Conservation (phyloP, 805 yeast genomes). For the Starmerella bombicola region DNA sequence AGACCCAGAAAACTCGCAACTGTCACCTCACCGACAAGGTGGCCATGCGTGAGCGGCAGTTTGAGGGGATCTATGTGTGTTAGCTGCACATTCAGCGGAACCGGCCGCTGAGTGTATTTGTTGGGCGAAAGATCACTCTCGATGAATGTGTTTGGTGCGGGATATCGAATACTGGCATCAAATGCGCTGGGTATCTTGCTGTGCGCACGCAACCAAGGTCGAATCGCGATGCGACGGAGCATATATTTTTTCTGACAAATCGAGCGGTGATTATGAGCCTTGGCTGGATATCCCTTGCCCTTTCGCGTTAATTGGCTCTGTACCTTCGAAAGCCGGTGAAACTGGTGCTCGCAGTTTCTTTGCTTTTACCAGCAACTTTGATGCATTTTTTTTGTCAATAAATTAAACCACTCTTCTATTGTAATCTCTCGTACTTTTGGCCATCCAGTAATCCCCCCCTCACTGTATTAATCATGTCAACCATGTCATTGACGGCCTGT, state of each 20-base stretch:
- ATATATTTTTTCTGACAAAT: slow-evolving; percentile 1
- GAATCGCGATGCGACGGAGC: slow-evolving; percentile 4
- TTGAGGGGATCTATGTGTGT: slow-evolving; percentile 70
- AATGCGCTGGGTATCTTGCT: not conserved
- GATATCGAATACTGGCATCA: slow-evolving; percentile 1
- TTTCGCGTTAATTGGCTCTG: too few species aligned
- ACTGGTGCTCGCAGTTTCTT: too few species aligned
- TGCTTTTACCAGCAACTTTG: too few species aligned
- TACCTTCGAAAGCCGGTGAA: too few species aligned
- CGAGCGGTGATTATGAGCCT: too few species aligned
- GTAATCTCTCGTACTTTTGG: slow-evolving; percentile 17
- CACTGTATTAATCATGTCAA: slow-evolving; percentile 19
- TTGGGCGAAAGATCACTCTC: slow-evolving; percentile 5
- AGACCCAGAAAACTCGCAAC: slow-evolving; percentile 56
- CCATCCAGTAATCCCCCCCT: slow-evolving; percentile 19
- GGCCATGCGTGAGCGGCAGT: slow-evolving; percentile 54
- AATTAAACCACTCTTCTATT: not conserved
- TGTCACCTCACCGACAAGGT: slow-evolving; percentile 63
- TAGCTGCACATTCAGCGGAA: slow-evolving; percentile 73
- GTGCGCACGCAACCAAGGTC: slow-evolving; percentile 1
- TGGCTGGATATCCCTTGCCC: too few species aligned
- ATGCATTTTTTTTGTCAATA: not conserved
- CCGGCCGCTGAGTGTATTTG: slow-evolving; percentile 15
- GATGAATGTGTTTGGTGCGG: slow-evolving; percentile 1
- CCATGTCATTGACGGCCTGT: slow-evolving; percentile 20